These are phyloP conservation scores for Penicillium sp. DNA, from an alignment of 2,329 filamentous ascomycete genomes.

Conservation along the genomic window DNA sequence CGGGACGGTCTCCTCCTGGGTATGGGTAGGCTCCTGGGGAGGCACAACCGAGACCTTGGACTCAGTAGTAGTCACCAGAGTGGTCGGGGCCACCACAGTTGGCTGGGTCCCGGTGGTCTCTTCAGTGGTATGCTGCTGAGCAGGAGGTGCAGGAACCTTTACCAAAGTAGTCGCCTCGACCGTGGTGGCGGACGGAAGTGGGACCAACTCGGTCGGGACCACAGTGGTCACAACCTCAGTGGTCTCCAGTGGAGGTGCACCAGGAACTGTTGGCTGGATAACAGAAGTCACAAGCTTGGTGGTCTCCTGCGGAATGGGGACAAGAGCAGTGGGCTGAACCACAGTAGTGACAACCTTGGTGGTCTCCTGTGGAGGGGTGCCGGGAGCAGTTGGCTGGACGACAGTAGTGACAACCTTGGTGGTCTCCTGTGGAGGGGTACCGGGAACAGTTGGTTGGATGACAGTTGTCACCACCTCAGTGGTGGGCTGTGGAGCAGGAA, in stretches of 20 bases:
- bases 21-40: not conserved
- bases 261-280: not conserved
- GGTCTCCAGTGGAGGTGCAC: not conserved
- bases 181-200: not conserved
- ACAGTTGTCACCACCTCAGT: conserved; percentile 1
- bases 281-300: not conserved
- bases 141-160: conserved; percentile 1
- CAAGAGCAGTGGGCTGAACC: no score
- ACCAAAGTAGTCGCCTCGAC: not conserved
- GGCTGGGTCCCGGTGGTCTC: not conserved
- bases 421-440: not conserved
- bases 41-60: not conserved
- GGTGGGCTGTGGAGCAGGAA: not conserved
- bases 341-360: no score
- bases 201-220: not conserved
- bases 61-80: not conserved
- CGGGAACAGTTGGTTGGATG: not conserved
- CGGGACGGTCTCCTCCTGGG: not conserved
- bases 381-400: no score
- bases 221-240: not conserved
- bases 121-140: not conserved
- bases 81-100: not conserved
- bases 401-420: no score
- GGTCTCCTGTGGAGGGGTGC: no score
- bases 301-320: no score